Evolutionary conservation across 306 rosid genomes (phyloP).

Genomic region (Prunus mume): DNA sequence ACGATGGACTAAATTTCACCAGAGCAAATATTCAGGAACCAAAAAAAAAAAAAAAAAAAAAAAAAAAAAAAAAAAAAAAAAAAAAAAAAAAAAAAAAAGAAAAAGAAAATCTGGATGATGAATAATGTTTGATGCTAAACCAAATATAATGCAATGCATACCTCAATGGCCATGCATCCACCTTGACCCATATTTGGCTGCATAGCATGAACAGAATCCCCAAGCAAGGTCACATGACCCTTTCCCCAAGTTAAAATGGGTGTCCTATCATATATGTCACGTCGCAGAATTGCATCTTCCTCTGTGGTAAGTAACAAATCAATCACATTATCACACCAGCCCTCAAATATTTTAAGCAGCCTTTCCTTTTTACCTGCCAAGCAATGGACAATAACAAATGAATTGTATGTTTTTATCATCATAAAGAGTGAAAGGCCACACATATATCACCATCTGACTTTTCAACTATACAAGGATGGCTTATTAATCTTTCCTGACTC

Average conservation of each 20-base stretch:
- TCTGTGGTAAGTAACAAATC: constrained; percentile 79
- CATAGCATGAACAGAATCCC: constrained; percentile 99
- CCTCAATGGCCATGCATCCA: constrained; percentile 99
- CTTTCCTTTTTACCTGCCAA: constrained; percentile 77
- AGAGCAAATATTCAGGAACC: neutral
- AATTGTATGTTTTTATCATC: neutral
- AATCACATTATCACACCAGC: constrained; percentile 90
- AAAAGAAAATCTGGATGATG: neutral
- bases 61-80: neutral
- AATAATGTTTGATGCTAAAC: neutral
- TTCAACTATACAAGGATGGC: neutral
- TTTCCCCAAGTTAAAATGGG: constrained; percentile 90
- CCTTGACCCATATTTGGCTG: constrained; percentile 99
- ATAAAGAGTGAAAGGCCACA: neutral
- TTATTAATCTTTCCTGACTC: no score
- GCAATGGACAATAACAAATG: neutral
- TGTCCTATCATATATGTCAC: constrained; percentile 82
- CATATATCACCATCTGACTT: neutral
- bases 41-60: neutral
- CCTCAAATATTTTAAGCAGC: constrained; percentile 67
- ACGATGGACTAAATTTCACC: neutral
- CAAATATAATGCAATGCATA: constrained; percentile 6
- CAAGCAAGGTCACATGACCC: constrained; percentile 88
- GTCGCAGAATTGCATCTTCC: constrained; percentile 83
- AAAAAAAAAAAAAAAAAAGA: no score